phyloP scores from a whole-genome alignment of 345 rosid species.

The Litchi chinensis region DNA sequence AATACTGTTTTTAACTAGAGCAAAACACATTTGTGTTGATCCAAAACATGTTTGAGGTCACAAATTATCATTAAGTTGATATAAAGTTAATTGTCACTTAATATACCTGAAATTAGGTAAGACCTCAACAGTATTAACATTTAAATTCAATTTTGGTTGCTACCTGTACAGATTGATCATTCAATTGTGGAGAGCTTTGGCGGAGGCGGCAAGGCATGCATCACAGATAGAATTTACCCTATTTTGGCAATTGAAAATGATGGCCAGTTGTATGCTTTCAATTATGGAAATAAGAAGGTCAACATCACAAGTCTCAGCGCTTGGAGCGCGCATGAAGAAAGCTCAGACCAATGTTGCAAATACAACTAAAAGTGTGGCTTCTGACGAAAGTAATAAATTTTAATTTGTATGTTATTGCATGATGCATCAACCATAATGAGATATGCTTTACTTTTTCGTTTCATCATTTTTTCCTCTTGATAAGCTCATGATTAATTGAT shows the following conservation, averaged over 20 bases:
- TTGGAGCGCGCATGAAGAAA: conserved; percentile 48
- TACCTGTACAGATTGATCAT: conserved; percentile 47
- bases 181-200: conserved; percentile 62
- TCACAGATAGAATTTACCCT: conserved; percentile 63
- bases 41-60: no score
- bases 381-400: not conserved
- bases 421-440: not conserved
- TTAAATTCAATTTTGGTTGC: not conserved
- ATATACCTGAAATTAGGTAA: not conserved
- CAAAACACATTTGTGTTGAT: no score
- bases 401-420: not conserved
- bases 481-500: no score
- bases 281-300: conserved; percentile 34
- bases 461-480: no score
- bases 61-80: no score
- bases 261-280: conserved; percentile 41
- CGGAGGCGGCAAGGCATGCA: conserved; percentile 50
- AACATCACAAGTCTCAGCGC: conserved; percentile 28
- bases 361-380: not conserved
- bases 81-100: not conserved
- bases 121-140: not conserved
- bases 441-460: not conserved
- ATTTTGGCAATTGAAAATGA: conserved; percentile 37
- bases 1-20: no score
- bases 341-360: conserved; percentile 24